phyloP scores from a whole-genome alignment of 192 early-diverging fungal genomes.

The Phycomyces nitens region DNA sequence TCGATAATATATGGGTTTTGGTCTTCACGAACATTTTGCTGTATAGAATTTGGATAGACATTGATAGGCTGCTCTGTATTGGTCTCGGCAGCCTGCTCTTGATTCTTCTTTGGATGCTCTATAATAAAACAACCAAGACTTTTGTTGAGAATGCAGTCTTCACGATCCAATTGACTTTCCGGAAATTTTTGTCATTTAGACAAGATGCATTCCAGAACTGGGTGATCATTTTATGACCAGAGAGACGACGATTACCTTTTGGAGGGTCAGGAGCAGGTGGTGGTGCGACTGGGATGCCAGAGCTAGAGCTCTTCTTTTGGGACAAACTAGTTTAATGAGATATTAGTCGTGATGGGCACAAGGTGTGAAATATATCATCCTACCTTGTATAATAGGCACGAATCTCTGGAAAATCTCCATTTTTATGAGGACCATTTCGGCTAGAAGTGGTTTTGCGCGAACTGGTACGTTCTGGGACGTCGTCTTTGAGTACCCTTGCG shows the following conservation, averaged over 20 bases:
- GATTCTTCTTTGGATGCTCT: background rate
- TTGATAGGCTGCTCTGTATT: background rate
- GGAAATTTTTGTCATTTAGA: background rate
- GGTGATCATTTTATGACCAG: background rate
- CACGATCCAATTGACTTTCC: background rate
- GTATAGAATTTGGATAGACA: background rate
- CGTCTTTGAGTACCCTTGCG: background rate
- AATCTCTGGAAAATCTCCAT: conserved; percentile 20
- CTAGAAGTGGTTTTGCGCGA: background rate
- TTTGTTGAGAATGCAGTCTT: background rate
- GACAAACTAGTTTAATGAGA: background rate
- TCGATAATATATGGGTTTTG: conserved; percentile 5
- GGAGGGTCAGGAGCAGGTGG: background rate
- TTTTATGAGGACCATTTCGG: background rate
- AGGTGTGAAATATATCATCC: too few relatives aligned
- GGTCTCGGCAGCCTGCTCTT: background rate
- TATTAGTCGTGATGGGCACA: background rate
- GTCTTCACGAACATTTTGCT: background rate
- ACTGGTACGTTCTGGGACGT: background rate
- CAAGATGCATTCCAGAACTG: background rate
- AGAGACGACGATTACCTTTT: background rate
- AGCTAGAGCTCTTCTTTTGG: background rate
- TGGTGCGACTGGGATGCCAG: background rate
- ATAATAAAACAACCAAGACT: background rate
- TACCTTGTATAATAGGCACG: conserved; percentile 30